phyloP scores from a whole-genome alignment of 2,329 filamentous ascomycete genomes.

The Ilyonectria sp. region DNA sequence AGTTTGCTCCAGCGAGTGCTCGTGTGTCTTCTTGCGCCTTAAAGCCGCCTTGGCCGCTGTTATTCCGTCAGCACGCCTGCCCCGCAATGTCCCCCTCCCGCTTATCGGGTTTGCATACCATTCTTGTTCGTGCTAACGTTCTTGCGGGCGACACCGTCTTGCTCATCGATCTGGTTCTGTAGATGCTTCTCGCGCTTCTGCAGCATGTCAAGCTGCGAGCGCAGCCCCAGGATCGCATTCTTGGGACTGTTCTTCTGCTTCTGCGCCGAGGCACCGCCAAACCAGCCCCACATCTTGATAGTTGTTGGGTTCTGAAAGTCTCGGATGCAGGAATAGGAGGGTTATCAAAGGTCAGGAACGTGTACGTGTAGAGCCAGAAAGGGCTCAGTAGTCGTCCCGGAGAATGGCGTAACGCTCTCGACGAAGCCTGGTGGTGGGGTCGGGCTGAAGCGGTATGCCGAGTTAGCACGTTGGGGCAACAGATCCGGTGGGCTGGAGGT shows the following conservation, averaged over 20 bases:
- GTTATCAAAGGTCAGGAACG: slow-evolving; percentile 30
- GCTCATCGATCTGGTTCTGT: slow-evolving; percentile 92
- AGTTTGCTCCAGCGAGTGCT: slow-evolving; percentile 93
- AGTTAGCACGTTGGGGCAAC: slow-evolving; percentile 16
- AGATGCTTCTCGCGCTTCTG: slow-evolving; percentile 96
- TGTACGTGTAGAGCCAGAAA: slow-evolving; percentile 32
- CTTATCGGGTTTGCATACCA: slow-evolving; percentile 69
- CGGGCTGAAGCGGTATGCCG: slow-evolving; percentile 39
- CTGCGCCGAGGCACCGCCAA: slow-evolving; percentile 85
- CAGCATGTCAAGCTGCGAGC: slow-evolving; percentile 95
- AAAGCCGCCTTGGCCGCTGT: slow-evolving; percentile 91
- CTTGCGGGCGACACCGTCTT: slow-evolving; percentile 90
- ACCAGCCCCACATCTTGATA: slow-evolving; percentile 84
- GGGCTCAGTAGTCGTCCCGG: slow-evolving; percentile 33
- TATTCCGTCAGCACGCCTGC: slow-evolving; percentile 43
- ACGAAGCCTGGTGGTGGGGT: slow-evolving; percentile 46
- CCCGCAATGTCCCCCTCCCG: slow-evolving; percentile 27
- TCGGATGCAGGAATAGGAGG: slow-evolving; percentile 7
- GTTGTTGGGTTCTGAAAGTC: slow-evolving; percentile 28
- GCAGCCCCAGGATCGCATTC: slow-evolving; percentile 92
- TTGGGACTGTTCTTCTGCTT: slow-evolving; percentile 95
- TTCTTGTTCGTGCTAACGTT: slow-evolving; percentile 90
- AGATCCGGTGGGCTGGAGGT: neutral
- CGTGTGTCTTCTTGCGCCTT: slow-evolving; percentile 93
- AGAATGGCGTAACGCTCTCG: slow-evolving; percentile 45